Percentiles rank a stretch among this genome's conserved stretches.
These are phyloP conservation scores for Periconia digitata DNA, from an alignment of 2,329 filamentous ascomycete genomes.

Conservation along the genomic window DNA sequence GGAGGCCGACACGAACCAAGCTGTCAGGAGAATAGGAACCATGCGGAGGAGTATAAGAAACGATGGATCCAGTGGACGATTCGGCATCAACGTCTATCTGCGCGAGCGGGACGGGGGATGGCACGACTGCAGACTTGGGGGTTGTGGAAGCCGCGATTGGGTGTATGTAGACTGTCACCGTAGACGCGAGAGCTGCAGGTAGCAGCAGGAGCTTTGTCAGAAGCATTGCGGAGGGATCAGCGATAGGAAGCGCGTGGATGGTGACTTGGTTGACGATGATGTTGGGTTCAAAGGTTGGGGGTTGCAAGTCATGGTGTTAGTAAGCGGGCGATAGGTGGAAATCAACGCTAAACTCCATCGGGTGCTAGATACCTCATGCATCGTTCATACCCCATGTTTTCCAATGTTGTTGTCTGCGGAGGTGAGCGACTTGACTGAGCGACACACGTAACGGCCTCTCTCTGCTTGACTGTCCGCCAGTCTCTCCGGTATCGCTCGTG, in stretches of 20 bases:
- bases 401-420: neutral
- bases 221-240: too few species aligned
- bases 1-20: slow-evolving; percentile 49
- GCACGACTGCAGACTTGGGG: slow-evolving; percentile 60
- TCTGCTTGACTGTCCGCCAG: too few species aligned
- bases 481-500: neutral
- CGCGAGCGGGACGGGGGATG: slow-evolving; percentile 45
- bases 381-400: neutral
- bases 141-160: slow-evolving; percentile 85
- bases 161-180: slow-evolving; percentile 56
- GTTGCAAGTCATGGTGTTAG: too few species aligned
- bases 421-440: too few species aligned
- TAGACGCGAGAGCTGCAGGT: slow-evolving; percentile 42
- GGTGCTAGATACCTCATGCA: neutral
- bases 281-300: neutral
- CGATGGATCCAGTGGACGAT: slow-evolving; percentile 36
- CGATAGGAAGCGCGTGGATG: slow-evolving; percentile 13
- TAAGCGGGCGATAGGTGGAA: too few species aligned
- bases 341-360: too few species aligned
- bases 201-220: slow-evolving; percentile 38
- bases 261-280: too few species aligned
- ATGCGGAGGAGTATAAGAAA: slow-evolving; percentile 40
- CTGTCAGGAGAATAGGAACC: slow-evolving; percentile 39
- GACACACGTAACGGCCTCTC: neutral
- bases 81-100: slow-evolving; percentile 47